phyloP scores from a whole-genome alignment of 208 protist genomes.

The Kentomonas sorsogonicus region DNA sequence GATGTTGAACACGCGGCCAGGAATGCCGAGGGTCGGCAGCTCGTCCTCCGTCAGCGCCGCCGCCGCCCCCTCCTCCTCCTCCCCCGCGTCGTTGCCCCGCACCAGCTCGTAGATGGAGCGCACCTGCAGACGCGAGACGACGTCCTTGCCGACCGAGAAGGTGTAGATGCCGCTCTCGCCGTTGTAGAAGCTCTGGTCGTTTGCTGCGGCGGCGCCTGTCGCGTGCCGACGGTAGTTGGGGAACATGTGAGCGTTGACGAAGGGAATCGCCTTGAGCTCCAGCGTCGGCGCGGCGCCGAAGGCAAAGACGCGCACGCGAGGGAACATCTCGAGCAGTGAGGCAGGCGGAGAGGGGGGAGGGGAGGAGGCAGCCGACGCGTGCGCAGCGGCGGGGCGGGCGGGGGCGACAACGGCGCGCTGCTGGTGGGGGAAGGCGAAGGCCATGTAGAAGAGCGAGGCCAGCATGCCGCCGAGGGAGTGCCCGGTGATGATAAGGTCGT shows the following conservation, averaged over 20 bases:
- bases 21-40: too few species aligned
- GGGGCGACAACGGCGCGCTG: conserved; percentile 9
- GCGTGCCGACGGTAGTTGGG: too few species aligned
- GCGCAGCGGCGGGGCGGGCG: conserved; percentile 13
- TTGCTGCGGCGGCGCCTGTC: too few species aligned
- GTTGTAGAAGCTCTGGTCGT: too few species aligned
- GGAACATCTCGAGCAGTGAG: not conserved
- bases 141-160: conserved; percentile 59
- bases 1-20: too few species aligned
- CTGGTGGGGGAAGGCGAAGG: conserved; percentile 38
- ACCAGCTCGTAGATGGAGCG: conserved; percentile 34
- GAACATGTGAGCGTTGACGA: conserved; percentile 17
- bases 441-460: conserved; percentile 71
- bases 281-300: conserved; percentile 46
- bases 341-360: conserved; percentile 6
- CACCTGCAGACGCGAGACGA: conserved; percentile 51
- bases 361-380: conserved; percentile 6
- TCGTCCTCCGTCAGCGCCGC: not conserved
- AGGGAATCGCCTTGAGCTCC: conserved; percentile 25
- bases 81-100: conserved; percentile 6
- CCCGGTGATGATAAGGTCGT: conserved; percentile 65
- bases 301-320: not conserved
- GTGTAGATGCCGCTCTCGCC: conserved; percentile 36
- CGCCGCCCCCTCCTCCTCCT: not conserved
- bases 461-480: conserved; percentile 77